Evolutionary conservation across 2,329 filamentous ascomycete species (phyloP).

Genomic region (Penicillium sp.): DNA sequence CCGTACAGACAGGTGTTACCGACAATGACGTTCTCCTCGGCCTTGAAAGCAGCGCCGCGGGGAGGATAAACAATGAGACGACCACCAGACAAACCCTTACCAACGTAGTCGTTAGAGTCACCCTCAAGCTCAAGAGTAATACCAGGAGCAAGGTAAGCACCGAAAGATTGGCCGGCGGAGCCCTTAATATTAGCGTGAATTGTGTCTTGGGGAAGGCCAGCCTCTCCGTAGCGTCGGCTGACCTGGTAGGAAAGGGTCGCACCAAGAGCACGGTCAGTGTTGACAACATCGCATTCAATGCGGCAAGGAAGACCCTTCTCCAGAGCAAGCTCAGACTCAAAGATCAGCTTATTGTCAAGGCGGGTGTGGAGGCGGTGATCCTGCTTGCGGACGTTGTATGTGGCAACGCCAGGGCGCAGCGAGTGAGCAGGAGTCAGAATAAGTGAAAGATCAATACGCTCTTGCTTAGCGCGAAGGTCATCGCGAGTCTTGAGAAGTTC

Average conservation of each 20-base stretch:
- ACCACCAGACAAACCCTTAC: conserved; percentile 91
- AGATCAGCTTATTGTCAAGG: conserved; percentile 95
- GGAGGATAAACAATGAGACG: conserved; percentile 91
- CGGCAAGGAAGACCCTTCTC: conserved; percentile 91
- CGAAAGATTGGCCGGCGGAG: conserved; percentile 94
- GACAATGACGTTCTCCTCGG: conserved; percentile 90
- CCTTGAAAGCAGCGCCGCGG: conserved; percentile 85
- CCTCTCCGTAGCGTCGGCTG: conserved; percentile 86
- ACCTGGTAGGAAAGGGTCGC: conserved; percentile 95
- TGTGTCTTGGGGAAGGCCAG: conserved; percentile 84
- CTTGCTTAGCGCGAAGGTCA: conserved; percentile 85
- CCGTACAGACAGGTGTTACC: conserved; percentile 96
- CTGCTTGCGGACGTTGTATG: conserved; percentile 97
- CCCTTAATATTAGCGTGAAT: conserved; percentile 96
- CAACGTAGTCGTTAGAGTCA: conserved; percentile 94
- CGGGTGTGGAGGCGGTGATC: conserved; percentile 91
- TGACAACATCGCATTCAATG: conserved; percentile 94
- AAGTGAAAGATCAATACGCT: conserved; percentile 88
- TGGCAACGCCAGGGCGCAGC: conserved; percentile 87
- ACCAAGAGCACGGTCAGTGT: conserved; percentile 91
- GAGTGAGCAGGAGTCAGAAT: conserved; percentile 96
- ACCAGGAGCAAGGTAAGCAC: conserved; percentile 88
- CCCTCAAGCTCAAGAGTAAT: conserved; percentile 93
- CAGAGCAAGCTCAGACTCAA: conserved; percentile 88
- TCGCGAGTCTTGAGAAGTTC: conserved; percentile 84